phyloP scores from a whole-genome alignment of 2,329 filamentous ascomycete species.

The Exophiala calicioides region DNA sequence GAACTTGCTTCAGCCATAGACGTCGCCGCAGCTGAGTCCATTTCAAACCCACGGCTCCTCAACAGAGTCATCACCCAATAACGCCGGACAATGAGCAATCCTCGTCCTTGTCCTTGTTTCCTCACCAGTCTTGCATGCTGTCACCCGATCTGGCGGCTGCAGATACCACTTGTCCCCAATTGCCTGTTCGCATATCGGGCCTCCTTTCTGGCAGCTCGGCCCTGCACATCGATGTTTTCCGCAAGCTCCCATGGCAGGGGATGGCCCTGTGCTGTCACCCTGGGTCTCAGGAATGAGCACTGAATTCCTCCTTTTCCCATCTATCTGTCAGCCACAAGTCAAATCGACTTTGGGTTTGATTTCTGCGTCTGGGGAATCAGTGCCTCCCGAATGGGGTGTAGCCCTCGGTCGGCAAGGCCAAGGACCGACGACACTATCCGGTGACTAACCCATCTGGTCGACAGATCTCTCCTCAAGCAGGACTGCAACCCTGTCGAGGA shows the following conservation, averaged over 20 bases:
- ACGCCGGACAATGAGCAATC: conserved; percentile 9
- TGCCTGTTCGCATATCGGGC: conserved; percentile 4
- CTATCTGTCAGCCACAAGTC: conserved; percentile 2
- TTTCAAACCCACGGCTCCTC: conserved; percentile 23
- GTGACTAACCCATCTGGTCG: no score
- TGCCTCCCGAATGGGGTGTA: conserved; percentile 7
- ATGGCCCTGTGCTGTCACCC: conserved; percentile 9
- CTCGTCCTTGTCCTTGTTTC: conserved; percentile 4
- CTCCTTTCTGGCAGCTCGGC: background rate
- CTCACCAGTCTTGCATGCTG: conserved; percentile 11
- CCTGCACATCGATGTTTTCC: conserved; percentile 2
- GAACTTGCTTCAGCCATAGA: conserved; percentile 24
- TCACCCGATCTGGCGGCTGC: conserved; percentile 22
- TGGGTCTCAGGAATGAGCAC: background rate
- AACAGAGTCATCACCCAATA: conserved; percentile 19
- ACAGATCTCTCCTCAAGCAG: no score
- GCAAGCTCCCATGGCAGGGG: conserved; percentile 5
- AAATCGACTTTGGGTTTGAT: background rate
- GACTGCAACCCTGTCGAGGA: no score
- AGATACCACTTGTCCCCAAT: conserved; percentile 3
- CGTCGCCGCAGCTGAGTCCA: conserved; percentile 11
- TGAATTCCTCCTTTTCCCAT: conserved; percentile 6
- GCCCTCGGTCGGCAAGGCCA: conserved; percentile 1
- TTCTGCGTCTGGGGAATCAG: conserved; percentile 8
- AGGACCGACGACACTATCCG: conserved; percentile 1